Evolutionary conservation across 2,329 filamentous ascomycete genomes (phyloP), one percentile per base, ranked within the genome.

Genomic region (Xylaria sp.): DNA sequence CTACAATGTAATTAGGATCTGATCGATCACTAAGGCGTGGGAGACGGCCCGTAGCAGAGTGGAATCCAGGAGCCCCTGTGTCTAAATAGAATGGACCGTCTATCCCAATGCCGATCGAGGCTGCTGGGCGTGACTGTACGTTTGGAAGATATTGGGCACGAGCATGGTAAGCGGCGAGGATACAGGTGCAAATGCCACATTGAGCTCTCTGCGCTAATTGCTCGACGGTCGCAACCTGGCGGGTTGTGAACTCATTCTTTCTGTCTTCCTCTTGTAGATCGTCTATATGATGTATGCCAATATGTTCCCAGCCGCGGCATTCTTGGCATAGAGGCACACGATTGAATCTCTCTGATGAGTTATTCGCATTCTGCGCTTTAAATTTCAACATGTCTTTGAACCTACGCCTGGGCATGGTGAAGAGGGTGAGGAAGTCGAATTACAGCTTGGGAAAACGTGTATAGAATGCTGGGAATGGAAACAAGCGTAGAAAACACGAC

Each of bases 21-120:
- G 51, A 54, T 13, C 51, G 51, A 54, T 54, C 51, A n/a, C 37
- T 39, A 10, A 41, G n/a, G 12, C 55, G 39, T 18, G 20, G 37
- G 1, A 20, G 23, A 8, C 55, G 39, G 25, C 39, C 55, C 2
- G 3, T 39, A 15, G 10, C 37, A 58, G 20, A 58, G 39, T 58
- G 8, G 39, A 46, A 46, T 12, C 37, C 20, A 28, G 10, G 39
- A 1, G 13, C 23, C 7, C 55, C 55, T n/a, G 20, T 2, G 23
- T 58, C 55, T 9, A 58, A 39, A 44, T 58, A 58, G 37, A 58
- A 58, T 23, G 55, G 55, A 15, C 39, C 39, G 2, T 9, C 20
- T 44, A 58, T 58, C 7, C 13, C 39, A 46, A 58, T 46, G 1
- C 20, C 20, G 12, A 46, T 32, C 20, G 46, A 39, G 3, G 37